Evolutionary conservation across 345 rosid species (phyloP).

Genomic region (Lepidium africanum): DNA sequence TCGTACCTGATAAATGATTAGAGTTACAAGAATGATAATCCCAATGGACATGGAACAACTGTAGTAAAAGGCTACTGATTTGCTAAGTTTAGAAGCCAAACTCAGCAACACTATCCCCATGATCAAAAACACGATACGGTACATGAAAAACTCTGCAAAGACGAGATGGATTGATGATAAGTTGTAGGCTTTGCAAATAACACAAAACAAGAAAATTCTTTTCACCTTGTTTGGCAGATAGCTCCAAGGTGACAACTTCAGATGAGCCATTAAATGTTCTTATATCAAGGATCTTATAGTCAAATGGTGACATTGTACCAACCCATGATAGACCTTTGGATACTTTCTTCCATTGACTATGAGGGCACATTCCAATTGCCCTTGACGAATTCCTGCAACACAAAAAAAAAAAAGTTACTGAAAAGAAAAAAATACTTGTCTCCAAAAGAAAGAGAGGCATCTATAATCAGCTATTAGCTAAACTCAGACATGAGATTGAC

Average conservation of each 20-base stretch:
- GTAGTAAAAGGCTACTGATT: slow-evolving; percentile 65
- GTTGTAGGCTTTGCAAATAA: neutral
- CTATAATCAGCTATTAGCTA: neutral
- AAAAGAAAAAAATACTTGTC: neutral
- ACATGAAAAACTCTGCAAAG: slow-evolving; percentile 50
- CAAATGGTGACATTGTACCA: slow-evolving; percentile 73
- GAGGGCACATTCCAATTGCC: slow-evolving; percentile 64
- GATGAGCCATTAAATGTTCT: slow-evolving; percentile 36
- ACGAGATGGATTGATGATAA: neutral
- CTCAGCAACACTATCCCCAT: slow-evolving; percentile 46
- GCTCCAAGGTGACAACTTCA: slow-evolving; percentile 31
- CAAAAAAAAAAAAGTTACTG: neutral
- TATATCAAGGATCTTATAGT: slow-evolving; percentile 61
- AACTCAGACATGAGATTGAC: neutral
- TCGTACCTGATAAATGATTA: slow-evolving; percentile 66
- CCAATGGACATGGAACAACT: slow-evolving; percentile 65
- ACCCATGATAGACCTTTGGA: slow-evolving; percentile 55
- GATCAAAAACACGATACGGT: slow-evolving; percentile 52
- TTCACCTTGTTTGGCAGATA: slow-evolving; percentile 57
- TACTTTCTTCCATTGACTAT: slow-evolving; percentile 59
- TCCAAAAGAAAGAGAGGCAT: neutral
- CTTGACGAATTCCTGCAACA: slow-evolving; percentile 54
- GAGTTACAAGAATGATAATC: slow-evolving; percentile 57
- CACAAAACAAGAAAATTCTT: neutral
- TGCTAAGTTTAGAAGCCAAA: slow-evolving; percentile 54